Evolutionary conservation across 495 filamentous ascomycete genomes (phyloP).

Genomic region (Penicillium lividum): DNA sequence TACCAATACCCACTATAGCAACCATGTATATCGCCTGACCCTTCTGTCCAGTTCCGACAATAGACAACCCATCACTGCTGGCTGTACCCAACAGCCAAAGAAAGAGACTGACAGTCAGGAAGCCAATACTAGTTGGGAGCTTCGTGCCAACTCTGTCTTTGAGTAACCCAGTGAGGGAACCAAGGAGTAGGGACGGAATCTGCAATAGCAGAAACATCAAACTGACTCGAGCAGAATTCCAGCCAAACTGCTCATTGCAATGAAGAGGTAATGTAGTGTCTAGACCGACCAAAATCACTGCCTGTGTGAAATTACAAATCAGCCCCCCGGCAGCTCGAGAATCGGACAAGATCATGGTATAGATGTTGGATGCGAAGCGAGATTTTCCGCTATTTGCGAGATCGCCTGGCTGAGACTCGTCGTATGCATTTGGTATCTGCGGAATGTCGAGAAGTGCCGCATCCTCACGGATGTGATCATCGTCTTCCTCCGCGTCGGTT

Average conservation of each 20-base stretch:
- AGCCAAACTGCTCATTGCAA: conserved; percentile 15
- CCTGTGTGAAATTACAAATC: conserved; percentile 10
- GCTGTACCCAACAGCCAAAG: conserved; percentile 13
- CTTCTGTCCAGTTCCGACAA: neutral
- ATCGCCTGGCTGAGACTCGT: neutral
- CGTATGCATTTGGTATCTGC: neutral
- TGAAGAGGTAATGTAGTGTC: conserved; percentile 22
- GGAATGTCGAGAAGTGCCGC: neutral
- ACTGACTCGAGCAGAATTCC: conserved; percentile 12
- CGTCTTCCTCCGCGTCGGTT: neutral
- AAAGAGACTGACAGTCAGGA: neutral
- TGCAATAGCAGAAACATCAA: conserved; percentile 20
- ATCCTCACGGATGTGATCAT: neutral
- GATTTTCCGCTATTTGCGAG: neutral
- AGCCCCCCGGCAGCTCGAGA: conserved; percentile 13
- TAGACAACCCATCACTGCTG: conserved; percentile 12
- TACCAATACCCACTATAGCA: conserved; percentile 2
- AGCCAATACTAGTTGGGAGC: conserved; percentile 14
- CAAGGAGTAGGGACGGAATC: conserved; percentile 10
- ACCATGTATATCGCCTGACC: conserved; percentile 3
- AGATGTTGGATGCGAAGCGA: conserved; percentile 7
- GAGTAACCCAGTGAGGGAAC: conserved; percentile 3
- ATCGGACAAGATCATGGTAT: conserved; percentile 16
- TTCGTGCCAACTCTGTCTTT: conserved; percentile 16
- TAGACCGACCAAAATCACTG: conserved; percentile 13